A percentile compares a stretch with the other conserved stretches of the same genome.
These are phyloP conservation scores for Lasiodiplodia sp. DNA, from an alignment of 2,329 filamentous ascomycete genomes.

Conservation along the genomic window DNA sequence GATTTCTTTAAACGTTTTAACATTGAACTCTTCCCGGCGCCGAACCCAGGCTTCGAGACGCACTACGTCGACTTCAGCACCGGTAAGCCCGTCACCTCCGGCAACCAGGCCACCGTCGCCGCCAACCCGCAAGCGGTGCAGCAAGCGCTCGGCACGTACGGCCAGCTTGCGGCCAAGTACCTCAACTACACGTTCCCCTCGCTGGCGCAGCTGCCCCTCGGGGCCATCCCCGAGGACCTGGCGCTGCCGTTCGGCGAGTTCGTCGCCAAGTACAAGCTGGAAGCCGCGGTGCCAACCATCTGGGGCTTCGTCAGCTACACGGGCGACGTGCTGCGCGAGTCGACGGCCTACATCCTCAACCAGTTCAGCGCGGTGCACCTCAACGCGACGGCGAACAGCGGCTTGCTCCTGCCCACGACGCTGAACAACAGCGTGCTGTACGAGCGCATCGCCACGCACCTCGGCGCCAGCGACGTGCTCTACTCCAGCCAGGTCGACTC, in stretches of 20 bases:
- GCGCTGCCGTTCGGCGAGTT: constrained; percentile 58
- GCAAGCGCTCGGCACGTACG: constrained; percentile 37
- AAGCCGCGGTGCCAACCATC: constrained; percentile 51
- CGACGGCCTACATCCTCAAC: constrained; percentile 55
- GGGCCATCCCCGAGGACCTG: constrained; percentile 54
- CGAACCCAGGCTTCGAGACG: neutral
- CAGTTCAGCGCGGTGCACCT: constrained; percentile 28
- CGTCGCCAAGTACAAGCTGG: constrained; percentile 56
- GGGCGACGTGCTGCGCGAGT: constrained; percentile 52
- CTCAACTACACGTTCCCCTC: constrained; percentile 37
- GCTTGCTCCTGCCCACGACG: neutral
- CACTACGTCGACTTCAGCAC: constrained; percentile 40
- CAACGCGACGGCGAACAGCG: constrained; percentile 31
- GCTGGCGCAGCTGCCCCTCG: neutral
- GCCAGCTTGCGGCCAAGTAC: constrained; percentile 41
- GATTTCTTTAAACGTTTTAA: constrained; percentile 57
- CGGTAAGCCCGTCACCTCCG: constrained; percentile 31
- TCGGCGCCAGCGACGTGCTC: constrained; percentile 30
- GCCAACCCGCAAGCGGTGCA: constrained; percentile 11
- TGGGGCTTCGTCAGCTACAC: constrained; percentile 54
- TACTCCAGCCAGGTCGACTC: constrained; percentile 29
- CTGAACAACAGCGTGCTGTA: constrained; percentile 39
- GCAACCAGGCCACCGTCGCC: neutral
- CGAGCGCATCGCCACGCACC: constrained; percentile 30
- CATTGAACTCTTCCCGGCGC: constrained; percentile 39